A percentile compares a stretch with the other conserved stretches of the same genome.
phyloP scores from a whole-genome alignment of 106 monocot species.

The Agapanthus africanus region DNA sequence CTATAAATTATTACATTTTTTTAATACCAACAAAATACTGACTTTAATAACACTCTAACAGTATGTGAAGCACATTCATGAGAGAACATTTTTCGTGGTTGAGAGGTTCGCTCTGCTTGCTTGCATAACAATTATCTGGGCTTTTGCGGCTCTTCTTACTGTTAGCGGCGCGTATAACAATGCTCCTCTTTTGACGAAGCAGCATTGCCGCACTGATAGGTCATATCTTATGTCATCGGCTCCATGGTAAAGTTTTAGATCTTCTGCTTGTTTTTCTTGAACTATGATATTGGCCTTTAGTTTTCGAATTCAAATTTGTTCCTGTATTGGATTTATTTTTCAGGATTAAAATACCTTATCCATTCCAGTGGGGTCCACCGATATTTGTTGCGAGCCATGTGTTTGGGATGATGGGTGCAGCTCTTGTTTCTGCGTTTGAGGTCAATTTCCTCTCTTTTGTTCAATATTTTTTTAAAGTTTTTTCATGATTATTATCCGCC shows the following conservation, averaged over 20 bases:
- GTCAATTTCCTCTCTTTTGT: too few species aligned
- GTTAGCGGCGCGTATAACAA: constrained; percentile 73
- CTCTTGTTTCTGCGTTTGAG: constrained; percentile 76
- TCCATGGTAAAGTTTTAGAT: constrained; percentile 39
- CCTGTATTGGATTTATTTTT: constrained; percentile 1
- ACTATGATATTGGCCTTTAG: not conserved
- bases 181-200: constrained; percentile 44
- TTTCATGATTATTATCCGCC: not conserved
- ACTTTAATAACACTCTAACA: constrained; percentile 11
- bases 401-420: constrained; percentile 89
- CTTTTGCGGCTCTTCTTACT: constrained; percentile 80
- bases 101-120: constrained; percentile 69
- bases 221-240: constrained; percentile 74
- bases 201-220: constrained; percentile 73
- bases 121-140: constrained; percentile 72
- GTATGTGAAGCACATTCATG: constrained; percentile 51
- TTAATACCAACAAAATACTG: not conserved
- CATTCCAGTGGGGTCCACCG: constrained; percentile 91
- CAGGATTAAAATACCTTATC: constrained; percentile 81
- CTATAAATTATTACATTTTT: not conserved
- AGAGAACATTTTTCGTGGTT: constrained; percentile 29
- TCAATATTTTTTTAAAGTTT: too few species aligned
- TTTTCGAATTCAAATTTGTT: not conserved
- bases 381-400: constrained; percentile 75
- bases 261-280: not conserved